These are phyloP conservation scores for Wickerhamomyces rabaulensis DNA, from an alignment of 805 yeast genomes.

Conservation along the genomic window DNA sequence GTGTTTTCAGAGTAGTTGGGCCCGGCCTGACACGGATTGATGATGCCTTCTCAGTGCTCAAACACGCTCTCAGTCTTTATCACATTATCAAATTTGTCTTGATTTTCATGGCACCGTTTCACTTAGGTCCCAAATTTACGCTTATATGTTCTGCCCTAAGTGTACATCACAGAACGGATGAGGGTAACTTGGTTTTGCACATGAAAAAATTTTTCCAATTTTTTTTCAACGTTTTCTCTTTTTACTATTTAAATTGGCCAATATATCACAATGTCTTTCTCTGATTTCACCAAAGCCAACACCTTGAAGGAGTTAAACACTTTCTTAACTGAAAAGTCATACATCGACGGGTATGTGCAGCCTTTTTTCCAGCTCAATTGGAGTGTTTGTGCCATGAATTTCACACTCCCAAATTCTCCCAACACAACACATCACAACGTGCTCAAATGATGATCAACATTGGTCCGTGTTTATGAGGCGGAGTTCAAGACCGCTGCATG, in stretches of 20 bases:
- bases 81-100: no score
- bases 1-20: no score
- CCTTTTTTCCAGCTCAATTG: not conserved
- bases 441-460: constrained; percentile 58
- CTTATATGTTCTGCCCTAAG: not conserved
- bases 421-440: not conserved
- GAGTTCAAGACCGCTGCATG: constrained; percentile 94
- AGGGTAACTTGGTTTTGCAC: not conserved
- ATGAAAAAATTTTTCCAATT: constrained; percentile 2
- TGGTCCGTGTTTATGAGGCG: constrained; percentile 99
- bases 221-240: constrained; percentile 1
- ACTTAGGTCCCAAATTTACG: not conserved
- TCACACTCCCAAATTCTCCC: not conserved
- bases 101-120: not conserved
- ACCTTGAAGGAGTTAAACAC: constrained; percentile 71
- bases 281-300: constrained; percentile 78
- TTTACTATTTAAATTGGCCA: not conserved
- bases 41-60: no score
- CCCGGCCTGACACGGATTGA: no score
- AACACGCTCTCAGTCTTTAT: no score
- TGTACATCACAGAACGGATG: not conserved
- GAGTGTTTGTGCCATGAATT: constrained; percentile 1
- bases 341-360: constrained; percentile 86
- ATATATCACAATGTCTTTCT: constrained; percentile 52
- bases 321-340: constrained; percentile 87